Conservation (phyloP, 305 asterid species). For the Lippia alba region DNA sequence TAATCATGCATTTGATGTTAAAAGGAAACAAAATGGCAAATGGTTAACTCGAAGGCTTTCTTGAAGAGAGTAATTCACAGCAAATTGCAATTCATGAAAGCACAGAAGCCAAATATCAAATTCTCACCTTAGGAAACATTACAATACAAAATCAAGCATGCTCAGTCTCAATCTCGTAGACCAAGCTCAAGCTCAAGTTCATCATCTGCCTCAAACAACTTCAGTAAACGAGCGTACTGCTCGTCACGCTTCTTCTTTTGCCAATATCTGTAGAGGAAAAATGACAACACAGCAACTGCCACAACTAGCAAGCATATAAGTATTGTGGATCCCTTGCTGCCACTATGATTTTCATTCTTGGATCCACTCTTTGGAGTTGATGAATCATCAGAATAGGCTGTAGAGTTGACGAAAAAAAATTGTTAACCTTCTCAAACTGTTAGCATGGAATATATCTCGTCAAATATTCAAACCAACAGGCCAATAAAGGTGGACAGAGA, state of each 20-base stretch:
- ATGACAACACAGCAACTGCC: conserved; percentile 51
- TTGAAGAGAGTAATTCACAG: conserved; percentile 2
- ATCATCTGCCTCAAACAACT: conserved; percentile 90
- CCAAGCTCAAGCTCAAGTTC: conserved; percentile 95
- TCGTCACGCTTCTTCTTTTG: conserved; percentile 89
- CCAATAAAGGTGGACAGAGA: neutral
- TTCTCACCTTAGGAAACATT: conserved; percentile 49
- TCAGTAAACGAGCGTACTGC: conserved; percentile 84
- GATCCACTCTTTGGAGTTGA: conserved; percentile 51
- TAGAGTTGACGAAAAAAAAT: conserved; percentile 30
- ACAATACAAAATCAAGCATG: conserved; percentile 26
- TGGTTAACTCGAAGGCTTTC: neutral
- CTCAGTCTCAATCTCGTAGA: conserved; percentile 80
- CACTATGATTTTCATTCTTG: conserved; percentile 43
- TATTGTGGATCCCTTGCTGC: conserved; percentile 56
- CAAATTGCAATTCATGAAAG: conserved; percentile 12
- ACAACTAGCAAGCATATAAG: conserved; percentile 52
- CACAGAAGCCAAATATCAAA: conserved; percentile 1
- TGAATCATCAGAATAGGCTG: conserved; percentile 68
- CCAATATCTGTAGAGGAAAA: conserved; percentile 76
- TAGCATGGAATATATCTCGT: too few species aligned
- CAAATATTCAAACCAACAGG: conserved; percentile 8
- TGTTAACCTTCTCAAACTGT: neutral
- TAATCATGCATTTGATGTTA: neutral
- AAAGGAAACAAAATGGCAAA: neutral